phyloP scores from a whole-genome alignment of 2,329 filamentous ascomycete species.

The Pestalotiopsis sp. region DNA sequence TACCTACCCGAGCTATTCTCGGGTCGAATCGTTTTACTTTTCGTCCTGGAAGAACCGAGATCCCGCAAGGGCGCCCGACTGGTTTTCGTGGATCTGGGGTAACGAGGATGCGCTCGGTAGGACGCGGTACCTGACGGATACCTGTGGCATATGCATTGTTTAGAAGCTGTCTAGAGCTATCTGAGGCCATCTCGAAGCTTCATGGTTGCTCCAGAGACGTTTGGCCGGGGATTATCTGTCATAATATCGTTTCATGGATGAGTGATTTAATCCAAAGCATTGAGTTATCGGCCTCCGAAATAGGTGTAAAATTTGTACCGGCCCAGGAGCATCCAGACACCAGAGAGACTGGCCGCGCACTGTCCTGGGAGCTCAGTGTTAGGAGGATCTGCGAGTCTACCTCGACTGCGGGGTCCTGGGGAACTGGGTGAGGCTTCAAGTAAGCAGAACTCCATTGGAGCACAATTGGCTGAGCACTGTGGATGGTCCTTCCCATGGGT shows the following conservation, averaged over 20 bases:
- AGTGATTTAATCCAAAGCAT: conserved; percentile 11
- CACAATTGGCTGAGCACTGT: background rate
- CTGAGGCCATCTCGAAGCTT: conserved; percentile 5
- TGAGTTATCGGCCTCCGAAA: conserved; percentile 8
- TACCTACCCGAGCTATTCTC: conserved; percentile 11
- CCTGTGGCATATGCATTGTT: conserved; percentile 5
- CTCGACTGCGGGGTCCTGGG: conserved; percentile 3
- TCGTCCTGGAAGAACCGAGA: conserved; percentile 12
- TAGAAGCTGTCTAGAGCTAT: background rate
- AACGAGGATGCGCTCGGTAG: conserved; percentile 12
- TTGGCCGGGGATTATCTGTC: background rate
- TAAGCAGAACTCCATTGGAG: conserved; percentile 4
- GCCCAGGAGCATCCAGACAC: background rate
- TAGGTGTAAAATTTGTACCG: conserved; percentile 12
- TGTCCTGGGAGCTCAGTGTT: conserved; percentile 21
- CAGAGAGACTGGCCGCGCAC: conserved; percentile 18
- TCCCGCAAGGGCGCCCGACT: conserved; percentile 8
- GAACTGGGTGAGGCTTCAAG: background rate
- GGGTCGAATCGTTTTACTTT: conserved; percentile 11
- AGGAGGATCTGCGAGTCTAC: conserved; percentile 4
- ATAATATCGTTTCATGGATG: conserved; percentile 12
- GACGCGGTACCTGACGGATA: conserved; percentile 7
- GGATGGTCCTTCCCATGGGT: background rate
- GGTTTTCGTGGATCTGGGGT: conserved; percentile 16
- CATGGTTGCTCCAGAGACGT: conserved; percentile 11